These are phyloP conservation scores for Colletotrichum chrysophilum DNA, from an alignment of 2,329 filamentous ascomycete species.

Conservation along the genomic window DNA sequence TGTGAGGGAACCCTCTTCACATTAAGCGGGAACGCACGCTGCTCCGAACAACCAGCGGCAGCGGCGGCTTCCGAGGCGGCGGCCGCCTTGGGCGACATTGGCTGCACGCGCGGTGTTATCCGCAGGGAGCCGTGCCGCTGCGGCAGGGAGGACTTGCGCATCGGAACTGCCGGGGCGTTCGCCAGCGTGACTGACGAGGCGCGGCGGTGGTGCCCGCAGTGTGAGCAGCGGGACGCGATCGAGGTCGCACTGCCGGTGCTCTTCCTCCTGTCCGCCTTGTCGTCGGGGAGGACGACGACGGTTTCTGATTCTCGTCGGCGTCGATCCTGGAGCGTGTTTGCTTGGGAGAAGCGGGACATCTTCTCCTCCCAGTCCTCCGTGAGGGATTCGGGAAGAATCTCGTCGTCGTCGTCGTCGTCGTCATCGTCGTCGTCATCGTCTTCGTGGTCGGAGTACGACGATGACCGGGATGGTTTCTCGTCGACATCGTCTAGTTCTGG, in stretches of 20 bases:
- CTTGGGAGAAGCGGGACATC: not conserved
- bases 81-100: not conserved
- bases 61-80: not conserved
- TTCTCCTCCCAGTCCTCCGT: constrained; percentile 4
- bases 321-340: not conserved
- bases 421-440: not conserved
- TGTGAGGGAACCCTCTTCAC: not conserved
- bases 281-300: not conserved
- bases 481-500: not conserved
- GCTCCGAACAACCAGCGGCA: not conserved
- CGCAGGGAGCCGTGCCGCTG: not conserved
- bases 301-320: not conserved
- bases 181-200: not conserved
- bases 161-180: not conserved
- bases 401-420: not conserved
- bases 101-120: not conserved
- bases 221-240: not conserved
- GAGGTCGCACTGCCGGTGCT: not conserved
- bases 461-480: not conserved
- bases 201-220: not conserved
- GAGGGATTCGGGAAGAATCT: not conserved
- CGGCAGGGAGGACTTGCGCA: not conserved
- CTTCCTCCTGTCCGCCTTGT: not conserved
- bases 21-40: not conserved
- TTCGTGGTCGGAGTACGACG: not conserved